Evolutionary conservation across 106 monocot species (phyloP).

Genomic region (Amphibolis antarctica): DNA sequence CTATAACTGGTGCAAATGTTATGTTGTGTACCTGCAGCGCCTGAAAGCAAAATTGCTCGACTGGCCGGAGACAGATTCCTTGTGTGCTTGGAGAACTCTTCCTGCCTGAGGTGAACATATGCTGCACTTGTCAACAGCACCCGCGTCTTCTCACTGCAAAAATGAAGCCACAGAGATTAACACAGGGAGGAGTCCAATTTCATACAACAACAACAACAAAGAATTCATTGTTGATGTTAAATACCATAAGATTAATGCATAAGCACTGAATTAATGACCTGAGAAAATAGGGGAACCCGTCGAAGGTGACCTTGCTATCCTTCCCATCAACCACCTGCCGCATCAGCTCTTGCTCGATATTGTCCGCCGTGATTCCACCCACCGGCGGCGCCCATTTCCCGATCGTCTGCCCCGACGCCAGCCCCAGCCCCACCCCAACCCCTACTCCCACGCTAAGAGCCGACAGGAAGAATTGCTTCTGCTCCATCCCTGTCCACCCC

Average conservation of each 20-base stretch:
- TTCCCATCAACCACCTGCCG: conserved; percentile 45
- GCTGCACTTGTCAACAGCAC: conserved; percentile 63
- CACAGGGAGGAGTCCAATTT: not conserved
- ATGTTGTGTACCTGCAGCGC: conserved; percentile 52
- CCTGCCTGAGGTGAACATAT: conserved; percentile 57
- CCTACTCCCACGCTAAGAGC: conserved; percentile 51
- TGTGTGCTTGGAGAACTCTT: conserved; percentile 55
- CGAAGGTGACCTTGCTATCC: conserved; percentile 51
- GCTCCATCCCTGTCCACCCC: conserved; percentile 46
- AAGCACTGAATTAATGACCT: conserved; percentile 33
- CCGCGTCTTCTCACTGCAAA: conserved; percentile 55
- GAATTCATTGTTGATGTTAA: too few species aligned
- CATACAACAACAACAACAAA: too few species aligned
- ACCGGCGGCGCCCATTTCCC: conserved; percentile 24
- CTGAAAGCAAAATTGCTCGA: conserved; percentile 71
- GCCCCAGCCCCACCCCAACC: conserved; percentile 50
- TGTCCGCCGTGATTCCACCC: conserved; percentile 22
- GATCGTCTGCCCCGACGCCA: conserved; percentile 26
- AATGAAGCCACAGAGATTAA: not conserved
- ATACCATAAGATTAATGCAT: too few species aligned
- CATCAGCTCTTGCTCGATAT: conserved; percentile 48
- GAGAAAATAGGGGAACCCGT: conserved; percentile 76
- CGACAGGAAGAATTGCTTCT: conserved; percentile 46
- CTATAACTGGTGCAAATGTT: not conserved
- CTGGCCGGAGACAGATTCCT: conserved; percentile 56